Evolutionary conservation across 306 rosid genomes (phyloP).

Genomic region (Prunus persica): DNA sequence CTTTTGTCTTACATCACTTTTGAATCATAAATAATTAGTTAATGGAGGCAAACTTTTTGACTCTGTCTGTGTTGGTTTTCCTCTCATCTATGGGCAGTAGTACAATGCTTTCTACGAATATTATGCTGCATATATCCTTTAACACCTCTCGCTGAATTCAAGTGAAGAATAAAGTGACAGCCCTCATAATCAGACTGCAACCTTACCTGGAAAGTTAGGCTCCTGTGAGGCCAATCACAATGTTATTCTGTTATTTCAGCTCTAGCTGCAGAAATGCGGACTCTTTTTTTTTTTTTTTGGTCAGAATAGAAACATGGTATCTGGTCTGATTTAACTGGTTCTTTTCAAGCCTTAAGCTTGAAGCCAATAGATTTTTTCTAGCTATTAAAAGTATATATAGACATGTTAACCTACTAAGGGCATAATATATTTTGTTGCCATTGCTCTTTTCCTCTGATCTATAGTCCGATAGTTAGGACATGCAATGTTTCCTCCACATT

Average conservation of each 20-base stretch:
- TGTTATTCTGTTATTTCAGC: neutral
- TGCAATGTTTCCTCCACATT: neutral
- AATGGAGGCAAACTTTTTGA: neutral
- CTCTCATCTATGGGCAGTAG: slow-evolving; percentile 1
- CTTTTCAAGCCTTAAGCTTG: neutral
- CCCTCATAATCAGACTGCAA: neutral
- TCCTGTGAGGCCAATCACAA: neutral
- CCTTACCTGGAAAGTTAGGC: neutral
- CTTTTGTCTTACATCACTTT: neutral
- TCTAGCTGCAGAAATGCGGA: neutral
- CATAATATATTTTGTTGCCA: neutral
- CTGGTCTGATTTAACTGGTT: neutral
- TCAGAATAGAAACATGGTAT: neutral
- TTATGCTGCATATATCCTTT: neutral
- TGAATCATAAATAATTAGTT: neutral
- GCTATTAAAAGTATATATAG: neutral
- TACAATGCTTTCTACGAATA: neutral
- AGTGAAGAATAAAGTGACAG: neutral
- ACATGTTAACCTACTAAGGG: neutral
- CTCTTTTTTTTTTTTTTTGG: neutral
- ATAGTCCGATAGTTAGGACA: neutral
- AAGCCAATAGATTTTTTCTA: neutral
- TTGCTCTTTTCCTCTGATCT: neutral
- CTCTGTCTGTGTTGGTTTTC: slow-evolving; percentile 6
- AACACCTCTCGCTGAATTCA: neutral